Evolutionary conservation across 2,329 filamentous ascomycete genomes (phyloP).

Genomic region (Hypoxylon sp.): DNA sequence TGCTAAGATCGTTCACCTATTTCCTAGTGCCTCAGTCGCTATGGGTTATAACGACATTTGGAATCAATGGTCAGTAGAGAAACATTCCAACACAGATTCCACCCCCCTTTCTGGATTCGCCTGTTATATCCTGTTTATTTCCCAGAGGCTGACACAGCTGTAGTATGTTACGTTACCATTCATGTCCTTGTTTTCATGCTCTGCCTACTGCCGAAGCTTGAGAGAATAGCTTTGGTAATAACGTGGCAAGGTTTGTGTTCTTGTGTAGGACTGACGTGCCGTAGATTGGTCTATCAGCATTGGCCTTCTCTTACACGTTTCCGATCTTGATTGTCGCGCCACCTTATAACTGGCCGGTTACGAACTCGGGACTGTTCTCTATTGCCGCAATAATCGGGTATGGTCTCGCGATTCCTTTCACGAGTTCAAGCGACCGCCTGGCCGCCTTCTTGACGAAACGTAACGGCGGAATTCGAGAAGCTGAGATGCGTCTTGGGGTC

Average conservation of each 20-base stretch:
- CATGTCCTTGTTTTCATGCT: neutral
- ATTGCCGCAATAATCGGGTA: slow-evolving; percentile 56
- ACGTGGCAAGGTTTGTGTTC: neutral
- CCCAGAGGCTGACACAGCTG: slow-evolving; percentile 13
- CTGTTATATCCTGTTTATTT: neutral
- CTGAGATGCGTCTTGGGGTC: slow-evolving; percentile 58
- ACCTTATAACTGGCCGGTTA: slow-evolving; percentile 58
- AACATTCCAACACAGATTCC: neutral
- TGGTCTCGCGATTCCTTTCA: slow-evolving; percentile 55
- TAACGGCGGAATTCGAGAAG: slow-evolving; percentile 58
- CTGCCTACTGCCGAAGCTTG: neutral
- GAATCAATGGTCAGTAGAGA: slow-evolving; percentile 53
- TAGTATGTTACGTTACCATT: slow-evolving; percentile 32
- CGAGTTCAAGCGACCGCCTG: slow-evolving; percentile 54
- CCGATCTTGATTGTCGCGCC: slow-evolving; percentile 58
- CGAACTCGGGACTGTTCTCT: slow-evolving; percentile 50
- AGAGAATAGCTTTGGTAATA: neutral
- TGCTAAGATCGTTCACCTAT: slow-evolving; percentile 59
- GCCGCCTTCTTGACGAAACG: slow-evolving; percentile 56
- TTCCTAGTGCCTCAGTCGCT: slow-evolving; percentile 59
- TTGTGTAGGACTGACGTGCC: slow-evolving; percentile 9
- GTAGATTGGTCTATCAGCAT: slow-evolving; percentile 58
- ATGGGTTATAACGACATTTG: slow-evolving; percentile 61
- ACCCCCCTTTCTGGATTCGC: neutral
- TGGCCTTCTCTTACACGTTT: slow-evolving; percentile 63